Base-by-base conservation (phyloP, 345 rosid genomes). In the Syzygium jambos region DNA sequence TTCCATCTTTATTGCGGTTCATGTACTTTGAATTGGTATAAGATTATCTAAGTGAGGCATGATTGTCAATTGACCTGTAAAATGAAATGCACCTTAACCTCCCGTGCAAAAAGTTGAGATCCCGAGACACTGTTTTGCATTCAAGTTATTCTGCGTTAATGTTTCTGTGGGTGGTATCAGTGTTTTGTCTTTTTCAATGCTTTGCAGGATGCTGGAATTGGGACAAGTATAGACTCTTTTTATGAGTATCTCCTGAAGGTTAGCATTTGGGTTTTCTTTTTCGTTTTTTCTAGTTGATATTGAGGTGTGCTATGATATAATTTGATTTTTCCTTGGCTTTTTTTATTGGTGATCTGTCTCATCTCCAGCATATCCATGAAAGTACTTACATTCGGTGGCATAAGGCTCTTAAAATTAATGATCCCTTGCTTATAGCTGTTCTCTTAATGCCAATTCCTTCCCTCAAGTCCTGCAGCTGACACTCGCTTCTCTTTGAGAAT, bases 171-270 rank as follows among this genome's bases (percentile, higher is more conserved):
- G 41, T 10, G 49, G 23, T 21, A 73, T 38, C 82, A 38, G 49
- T 19, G 27, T 38, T 65, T 82, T 49, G n/a, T 57, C 86, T 86
- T 85, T 59, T 59, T 78, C 84, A 87, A 83, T 92, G 89, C 88
- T 91, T 92, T 92, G 89, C 95, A 98, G 99, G 99, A 98, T 94
- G 99, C 99, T 88, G 99, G 99, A 91, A 98, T 98, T 87, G 99
- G 99, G 86, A 95, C 99, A 89, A 98, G 99, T 92, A 96, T 98
- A 89, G 99, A 98, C 90, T 98, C 99, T 52, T 98, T 98, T 92
- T 98, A 96, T 83, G 99, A 98, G 91, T 96, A 96, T 93, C 98
- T 98, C 85, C 93, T 98, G 90, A 98, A 98, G 99, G 99, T 93
- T 89, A 90, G 94, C 90, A 41, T 85, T 43, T 34, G 25, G 57